These are phyloP conservation scores for Claviceps capensis DNA, from an alignment of 2,329 filamentous ascomycete genomes.

Conservation along the genomic window DNA sequence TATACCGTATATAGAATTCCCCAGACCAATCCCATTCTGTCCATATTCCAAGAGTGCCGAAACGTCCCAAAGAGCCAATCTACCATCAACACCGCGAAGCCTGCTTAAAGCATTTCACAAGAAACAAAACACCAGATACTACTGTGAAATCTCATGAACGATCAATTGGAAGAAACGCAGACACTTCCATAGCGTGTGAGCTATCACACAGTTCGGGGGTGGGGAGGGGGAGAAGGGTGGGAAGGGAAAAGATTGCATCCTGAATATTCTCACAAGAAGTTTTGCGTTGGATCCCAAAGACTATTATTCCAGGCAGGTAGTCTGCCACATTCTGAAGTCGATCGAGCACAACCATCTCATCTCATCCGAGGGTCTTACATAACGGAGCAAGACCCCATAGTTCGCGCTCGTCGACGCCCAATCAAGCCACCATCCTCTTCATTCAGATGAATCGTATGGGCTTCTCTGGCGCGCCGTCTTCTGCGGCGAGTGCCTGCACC, in stretches of 20 bases:
- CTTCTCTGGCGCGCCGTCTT: conserved; percentile 66
- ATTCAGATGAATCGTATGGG: conserved; percentile 64
- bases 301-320: not conserved
- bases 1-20: not conserved
- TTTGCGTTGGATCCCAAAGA: no score
- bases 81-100: not conserved
- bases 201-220: not conserved
- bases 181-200: not conserved
- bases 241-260: no score
- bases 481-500: conserved; percentile 56
- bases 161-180: not conserved
- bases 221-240: no score
- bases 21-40: not conserved
- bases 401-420: conserved; percentile 48
- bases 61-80: not conserved
- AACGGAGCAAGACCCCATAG: conserved; percentile 45
- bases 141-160: not conserved
- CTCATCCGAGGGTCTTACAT: conserved; percentile 36
- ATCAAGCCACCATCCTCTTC: conserved; percentile 58
- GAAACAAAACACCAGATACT: not conserved
- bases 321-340: not conserved
- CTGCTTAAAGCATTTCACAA: not conserved
- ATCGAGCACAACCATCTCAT: not conserved
- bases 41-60: not conserved
- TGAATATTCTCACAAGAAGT: not conserved